Evolutionary conservation across 1,284 basidiomycete genomes (phyloP).

Genomic region (Peniophora sp.): DNA sequence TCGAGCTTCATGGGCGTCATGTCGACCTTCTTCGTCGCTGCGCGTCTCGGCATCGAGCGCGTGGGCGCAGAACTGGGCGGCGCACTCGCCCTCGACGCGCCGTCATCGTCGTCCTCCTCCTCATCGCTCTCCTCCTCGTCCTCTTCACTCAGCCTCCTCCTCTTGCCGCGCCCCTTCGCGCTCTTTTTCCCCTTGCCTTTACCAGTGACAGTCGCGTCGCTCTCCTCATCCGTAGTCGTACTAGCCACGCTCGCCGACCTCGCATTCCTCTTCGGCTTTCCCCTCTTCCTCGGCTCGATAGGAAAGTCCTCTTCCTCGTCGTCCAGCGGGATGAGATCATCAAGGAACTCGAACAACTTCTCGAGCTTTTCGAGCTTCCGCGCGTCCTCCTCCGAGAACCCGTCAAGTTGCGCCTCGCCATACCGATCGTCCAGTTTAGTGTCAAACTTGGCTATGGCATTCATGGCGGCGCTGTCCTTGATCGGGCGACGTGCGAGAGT

Average conservation of each 20-base stretch:
- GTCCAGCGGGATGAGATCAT: conserved; percentile 37
- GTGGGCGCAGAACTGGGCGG: conserved; percentile 19
- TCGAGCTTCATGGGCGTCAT: conserved; percentile 12
- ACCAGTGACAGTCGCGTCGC: neutral
- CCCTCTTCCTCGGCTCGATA: conserved; percentile 28
- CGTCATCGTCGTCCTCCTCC: conserved; percentile 20
- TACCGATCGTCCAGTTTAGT: conserved; percentile 50
- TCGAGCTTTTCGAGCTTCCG: conserved; percentile 51
- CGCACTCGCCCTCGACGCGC: conserved; percentile 7
- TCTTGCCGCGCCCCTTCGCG: conserved; percentile 22
- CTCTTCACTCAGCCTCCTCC: conserved; percentile 28
- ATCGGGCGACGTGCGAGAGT: conserved; percentile 60
- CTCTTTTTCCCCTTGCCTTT: neutral
- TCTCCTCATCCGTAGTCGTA: conserved; percentile 5
- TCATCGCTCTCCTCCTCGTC: conserved; percentile 24
- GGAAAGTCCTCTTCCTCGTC: conserved; percentile 41
- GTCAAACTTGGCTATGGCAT: conserved; percentile 66
- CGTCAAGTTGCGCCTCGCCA: conserved; percentile 40
- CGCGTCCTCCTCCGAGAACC: conserved; percentile 66
- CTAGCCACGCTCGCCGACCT: neutral
- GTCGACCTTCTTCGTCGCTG: conserved; percentile 17
- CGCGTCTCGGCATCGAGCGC: conserved; percentile 25
- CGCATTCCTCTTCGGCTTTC: conserved; percentile 3
- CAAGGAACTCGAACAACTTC: conserved; percentile 60
- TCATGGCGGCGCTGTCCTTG: conserved; percentile 61